Evolutionary conservation across 2,329 filamentous ascomycete genomes (phyloP), one percentile per base, ranked within the genome.

Genomic region (Lojkania enalia): DNA sequence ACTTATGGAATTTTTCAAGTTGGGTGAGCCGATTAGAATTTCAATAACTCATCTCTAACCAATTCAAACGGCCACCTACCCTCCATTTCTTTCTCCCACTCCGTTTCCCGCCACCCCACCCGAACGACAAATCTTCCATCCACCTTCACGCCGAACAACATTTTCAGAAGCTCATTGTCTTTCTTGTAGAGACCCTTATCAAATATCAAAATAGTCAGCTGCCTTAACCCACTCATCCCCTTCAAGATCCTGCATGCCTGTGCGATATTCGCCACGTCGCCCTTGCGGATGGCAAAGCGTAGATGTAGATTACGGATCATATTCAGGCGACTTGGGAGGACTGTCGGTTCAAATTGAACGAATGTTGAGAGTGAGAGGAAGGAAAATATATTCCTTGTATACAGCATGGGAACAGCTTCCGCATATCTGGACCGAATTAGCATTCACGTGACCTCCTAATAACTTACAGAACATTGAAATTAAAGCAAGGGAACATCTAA

Each of bases 41-140:
- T n/a, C n/a, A n/a, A n/a, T n/a, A n/a, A n/a, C n/a, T n/a, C 7
- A 15, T 35, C 31, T 35, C 31, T 35, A 15, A 42, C 82, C 96
- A 37, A 85, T 96, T 39, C 89, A 90, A 60, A 92, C 96, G 63
- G 88, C 94, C 57, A 87, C 86, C 51, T 84, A 85, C 54, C 81
- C 83, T 39, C 74, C 79, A 23, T 81, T 87, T 52, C 83, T 87
- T 25, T 73, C 77, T 55, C 90, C 88, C 61, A 94, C 87, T 46
- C 13, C n/a, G n/a, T 35, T 30, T 33, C 30, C n/a, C 2, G 1
- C 39, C 39, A 35, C 6, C 19, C 31, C 2, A 35, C 29, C 13
- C 18, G 13, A 12, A 35, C 29, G 4, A 42, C 30, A 35, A 42
- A 42, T 18, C 13, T 25, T 12, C 27, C 39, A 42, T 42, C 18